Conservation (phyloP, 2,329 filamentous ascomycete species). For the Fusarium chuoi region DNA sequence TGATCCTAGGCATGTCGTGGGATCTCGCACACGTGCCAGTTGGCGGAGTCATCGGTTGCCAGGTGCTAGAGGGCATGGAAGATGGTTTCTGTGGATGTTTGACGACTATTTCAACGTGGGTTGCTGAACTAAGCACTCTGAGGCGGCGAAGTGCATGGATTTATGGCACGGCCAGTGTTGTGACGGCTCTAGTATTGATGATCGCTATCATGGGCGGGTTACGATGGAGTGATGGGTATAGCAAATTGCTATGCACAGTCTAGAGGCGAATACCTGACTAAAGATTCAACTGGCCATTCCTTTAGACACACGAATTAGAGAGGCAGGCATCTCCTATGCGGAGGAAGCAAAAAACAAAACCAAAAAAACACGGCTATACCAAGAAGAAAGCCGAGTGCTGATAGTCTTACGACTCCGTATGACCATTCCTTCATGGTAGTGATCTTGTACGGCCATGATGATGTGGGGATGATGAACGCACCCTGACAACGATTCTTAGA, state of each 20-base stretch:
- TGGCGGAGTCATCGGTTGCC: conserved; percentile 70
- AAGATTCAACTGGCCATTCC: background rate
- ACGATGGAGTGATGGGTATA: conserved; percentile 73
- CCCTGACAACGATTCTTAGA: background rate
- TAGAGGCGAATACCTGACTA: background rate
- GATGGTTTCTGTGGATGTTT: conserved; percentile 75
- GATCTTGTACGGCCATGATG: background rate
- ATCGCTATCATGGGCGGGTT: conserved; percentile 80
- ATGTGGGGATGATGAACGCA: background rate
- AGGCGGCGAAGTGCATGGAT: conserved; percentile 68
- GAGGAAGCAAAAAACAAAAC: background rate
- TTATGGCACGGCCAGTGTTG: conserved; percentile 73
- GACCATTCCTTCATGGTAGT: too few species aligned
- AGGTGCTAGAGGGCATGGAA: conserved; percentile 73
- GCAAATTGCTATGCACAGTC: conserved; percentile 30
- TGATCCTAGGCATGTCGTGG: conserved; percentile 78
- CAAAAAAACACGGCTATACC: background rate
- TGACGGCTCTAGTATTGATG: conserved; percentile 66
- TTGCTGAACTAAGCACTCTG: conserved; percentile 67
- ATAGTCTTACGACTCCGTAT: background rate
- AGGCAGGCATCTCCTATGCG: background rate
- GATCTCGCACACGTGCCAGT: conserved; percentile 77
- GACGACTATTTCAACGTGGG: conserved; percentile 76
- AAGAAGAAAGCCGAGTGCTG: too few species aligned
- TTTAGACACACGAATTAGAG: background rate